phyloP scores from a whole-genome alignment of 2,329 filamentous ascomycete genomes.

The Clonostachys chloroleuca region DNA sequence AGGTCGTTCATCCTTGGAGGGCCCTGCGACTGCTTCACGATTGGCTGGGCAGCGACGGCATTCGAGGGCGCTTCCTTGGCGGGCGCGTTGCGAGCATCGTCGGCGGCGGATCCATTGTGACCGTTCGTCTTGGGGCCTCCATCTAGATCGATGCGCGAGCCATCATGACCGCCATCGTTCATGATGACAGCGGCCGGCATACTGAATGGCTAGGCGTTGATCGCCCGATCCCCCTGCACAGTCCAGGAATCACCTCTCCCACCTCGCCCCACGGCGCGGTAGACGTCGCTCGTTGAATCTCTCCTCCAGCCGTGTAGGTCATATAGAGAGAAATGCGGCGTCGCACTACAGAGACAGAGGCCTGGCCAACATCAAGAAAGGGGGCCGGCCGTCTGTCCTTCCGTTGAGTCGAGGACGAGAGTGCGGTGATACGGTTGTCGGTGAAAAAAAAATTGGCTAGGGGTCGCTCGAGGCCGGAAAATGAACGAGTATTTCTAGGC shows the following conservation, averaged over 20 bases:
- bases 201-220: neutral
- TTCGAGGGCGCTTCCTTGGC: conserved; percentile 12
- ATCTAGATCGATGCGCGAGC: conserved; percentile 51
- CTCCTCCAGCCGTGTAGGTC: neutral
- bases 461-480: neutral
- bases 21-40: conserved; percentile 6
- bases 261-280: conserved; percentile 1
- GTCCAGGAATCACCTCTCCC: neutral
- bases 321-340: conserved; percentile 1
- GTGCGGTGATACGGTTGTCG: neutral
- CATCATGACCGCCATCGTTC: conserved; percentile 50
- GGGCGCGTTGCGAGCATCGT: conserved; percentile 9
- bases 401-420: too few relatives aligned
- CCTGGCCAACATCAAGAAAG: too few relatives aligned
- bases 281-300: conserved; percentile 3
- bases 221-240: neutral
- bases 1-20: conserved; percentile 48
- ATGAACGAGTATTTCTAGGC: neutral
- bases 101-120: conserved; percentile 29
- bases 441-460: neutral
- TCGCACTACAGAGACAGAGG: too few relatives aligned
- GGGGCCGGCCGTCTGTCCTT: too few relatives aligned
- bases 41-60: conserved; percentile 7
- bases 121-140: conserved; percentile 40
- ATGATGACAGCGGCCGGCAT: conserved; percentile 52